Base-by-base conservation (phyloP, 2,329 filamentous ascomycete genomes). In the Sporothrix pallida region DNA sequence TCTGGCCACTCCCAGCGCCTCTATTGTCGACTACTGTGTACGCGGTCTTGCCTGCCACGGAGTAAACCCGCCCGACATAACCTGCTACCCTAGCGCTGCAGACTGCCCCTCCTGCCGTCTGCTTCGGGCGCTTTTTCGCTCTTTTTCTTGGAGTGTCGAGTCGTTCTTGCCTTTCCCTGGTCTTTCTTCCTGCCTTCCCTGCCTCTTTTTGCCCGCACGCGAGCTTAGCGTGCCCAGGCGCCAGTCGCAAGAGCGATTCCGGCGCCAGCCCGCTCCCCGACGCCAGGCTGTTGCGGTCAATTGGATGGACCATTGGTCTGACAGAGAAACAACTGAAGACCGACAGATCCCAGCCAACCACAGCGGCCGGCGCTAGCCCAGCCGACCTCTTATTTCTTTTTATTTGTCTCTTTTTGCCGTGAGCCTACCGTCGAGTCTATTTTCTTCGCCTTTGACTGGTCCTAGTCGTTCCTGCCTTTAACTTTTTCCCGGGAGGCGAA, bases 221-320 rank as follows among this genome's bases (percentile, higher is more conserved):
- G 65, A 69, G 46, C 48, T 69, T 69, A 69, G 65, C 65, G 46
- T 69, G 20, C 50, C 67, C 17, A 70, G 68, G 31, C 68, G 52
- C 68, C 31, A 70, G 2, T 50, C 20, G 31, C 17, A 23, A n/a
- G 69, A 46, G 52, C 52, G 69, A 70, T 70, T 70, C 68, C 68
- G 69, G 69, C 69, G 69, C 52, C 68, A 70, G 67, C 26, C 67
- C 46, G 58, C 58, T 62, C 54, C 54, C 20, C 56, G 56, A 58
- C 20, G 23, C 23, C 56, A 65, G 60, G 37, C 60, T 65, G 60
- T 20, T 48, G 42, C 42, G 60, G 60, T 62, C 31, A 31, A 5
- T 62, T 17, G 23, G 23, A 26, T 26, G 23, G 23, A 26, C 23
- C 23, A 26, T 26, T 26, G 48, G 48, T 17, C 52, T 20, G 9